Percentiles rank a stretch among this genome's conserved stretches.
phyloP scores from a whole-genome alignment of 306 rosid genomes.

The Vachellia collinsii region DNA sequence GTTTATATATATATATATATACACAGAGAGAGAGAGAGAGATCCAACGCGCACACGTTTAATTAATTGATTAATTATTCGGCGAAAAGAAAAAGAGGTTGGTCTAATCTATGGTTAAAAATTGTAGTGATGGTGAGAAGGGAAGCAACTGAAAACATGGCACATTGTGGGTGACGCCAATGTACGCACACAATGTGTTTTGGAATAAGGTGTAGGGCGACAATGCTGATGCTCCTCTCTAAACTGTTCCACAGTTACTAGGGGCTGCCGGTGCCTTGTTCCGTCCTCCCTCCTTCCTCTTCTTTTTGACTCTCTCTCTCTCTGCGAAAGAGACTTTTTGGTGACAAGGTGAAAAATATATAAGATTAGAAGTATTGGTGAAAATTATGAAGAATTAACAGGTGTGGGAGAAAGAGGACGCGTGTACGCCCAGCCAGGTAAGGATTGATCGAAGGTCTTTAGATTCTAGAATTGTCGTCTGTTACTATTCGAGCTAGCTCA shows the following conservation, averaged over 20 bases:
- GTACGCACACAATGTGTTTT: slow-evolving; percentile 17
- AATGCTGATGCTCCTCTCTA: slow-evolving; percentile 9
- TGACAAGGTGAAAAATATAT: slow-evolving; percentile 6
- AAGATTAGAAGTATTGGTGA: background rate
- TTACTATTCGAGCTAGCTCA: background rate
- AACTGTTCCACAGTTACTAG: background rate
- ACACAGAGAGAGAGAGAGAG: background rate
- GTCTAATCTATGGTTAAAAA: background rate
- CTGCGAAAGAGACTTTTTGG: background rate
- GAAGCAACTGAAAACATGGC: slow-evolving; percentile 20
- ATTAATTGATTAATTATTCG: background rate
- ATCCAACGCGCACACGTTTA: background rate
- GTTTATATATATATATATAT: background rate
- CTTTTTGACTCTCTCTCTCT: background rate
- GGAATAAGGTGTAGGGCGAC: background rate
- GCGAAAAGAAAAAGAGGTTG: background rate
- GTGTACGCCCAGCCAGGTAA: slow-evolving; percentile 16
- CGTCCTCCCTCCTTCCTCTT: background rate
- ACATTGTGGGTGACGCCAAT: background rate
- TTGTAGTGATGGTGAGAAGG: slow-evolving; percentile 24
- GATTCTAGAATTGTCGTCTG: slow-evolving; percentile 24
- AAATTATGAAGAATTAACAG: slow-evolving; percentile 9
- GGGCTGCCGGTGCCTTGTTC: background rate
- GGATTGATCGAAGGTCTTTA: background rate
- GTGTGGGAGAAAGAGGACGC: slow-evolving; percentile 42